Evolutionary conservation across 257 asterid genomes (phyloP).

Genomic region (Fraxinus quadrangulata): DNA sequence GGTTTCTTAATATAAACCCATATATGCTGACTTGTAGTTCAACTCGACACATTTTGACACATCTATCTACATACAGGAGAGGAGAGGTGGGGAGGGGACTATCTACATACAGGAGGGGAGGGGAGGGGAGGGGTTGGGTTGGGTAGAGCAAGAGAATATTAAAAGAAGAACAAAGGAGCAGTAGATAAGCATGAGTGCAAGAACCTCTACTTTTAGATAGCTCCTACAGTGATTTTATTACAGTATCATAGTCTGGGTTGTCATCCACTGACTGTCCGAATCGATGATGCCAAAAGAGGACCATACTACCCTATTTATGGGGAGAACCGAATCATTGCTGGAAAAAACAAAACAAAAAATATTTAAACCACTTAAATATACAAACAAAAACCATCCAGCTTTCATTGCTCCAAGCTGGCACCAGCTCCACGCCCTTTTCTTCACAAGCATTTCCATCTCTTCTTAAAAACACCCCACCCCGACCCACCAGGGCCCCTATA

Average conservation of each 20-base stretch:
- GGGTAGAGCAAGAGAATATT: not conserved
- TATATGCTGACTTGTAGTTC: not conserved
- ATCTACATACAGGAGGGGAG: not conserved
- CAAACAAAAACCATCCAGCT: constrained; percentile 40
- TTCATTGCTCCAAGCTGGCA: constrained; percentile 58
- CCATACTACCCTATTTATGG: constrained; percentile 21
- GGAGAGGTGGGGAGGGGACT: not conserved
- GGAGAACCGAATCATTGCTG: constrained; percentile 38
- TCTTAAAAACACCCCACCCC: constrained; percentile 29
- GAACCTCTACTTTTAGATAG: not conserved
- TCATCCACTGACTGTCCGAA: constrained; percentile 45
- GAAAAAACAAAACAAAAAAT: constrained; percentile 15
- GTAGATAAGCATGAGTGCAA: constrained; percentile 21
- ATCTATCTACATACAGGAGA: not conserved
- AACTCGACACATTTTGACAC: not conserved
- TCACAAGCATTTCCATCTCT: constrained; percentile 49
- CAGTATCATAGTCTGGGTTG: constrained; percentile 34
- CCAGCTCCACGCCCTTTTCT: constrained; percentile 35
- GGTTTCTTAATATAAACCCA: no score
- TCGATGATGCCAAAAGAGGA: constrained; percentile 30
- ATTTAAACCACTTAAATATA: constrained; percentile 18
- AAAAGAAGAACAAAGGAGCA: not conserved
- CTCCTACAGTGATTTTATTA: not conserved
- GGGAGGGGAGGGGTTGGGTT: not conserved
- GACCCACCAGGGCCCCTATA: constrained; percentile 19